Evolutionary conservation across 768 basidiomycete genomes (phyloP).

Genomic region (Stropharia rugosoannulata): DNA sequence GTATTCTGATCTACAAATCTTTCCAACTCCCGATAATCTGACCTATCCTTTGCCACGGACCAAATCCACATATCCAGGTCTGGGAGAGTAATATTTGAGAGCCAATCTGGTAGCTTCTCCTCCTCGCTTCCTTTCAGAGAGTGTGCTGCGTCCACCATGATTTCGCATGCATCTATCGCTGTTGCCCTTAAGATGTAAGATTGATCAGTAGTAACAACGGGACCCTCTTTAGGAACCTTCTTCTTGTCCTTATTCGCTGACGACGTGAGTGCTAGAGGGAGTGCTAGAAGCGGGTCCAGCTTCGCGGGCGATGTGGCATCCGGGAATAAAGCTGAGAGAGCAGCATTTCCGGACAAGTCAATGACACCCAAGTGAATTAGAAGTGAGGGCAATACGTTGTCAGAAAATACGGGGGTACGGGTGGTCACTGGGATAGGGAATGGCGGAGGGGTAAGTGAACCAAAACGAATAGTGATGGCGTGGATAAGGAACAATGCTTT

Average conservation of each 20-base stretch:
- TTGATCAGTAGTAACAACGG: slow-evolving; percentile 56
- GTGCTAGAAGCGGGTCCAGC: slow-evolving; percentile 40
- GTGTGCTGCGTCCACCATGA: slow-evolving; percentile 57
- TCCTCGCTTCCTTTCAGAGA: slow-evolving; percentile 25
- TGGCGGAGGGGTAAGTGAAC: slow-evolving; percentile 45
- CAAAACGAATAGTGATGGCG: slow-evolving; percentile 67
- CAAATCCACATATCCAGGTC: slow-evolving; percentile 80
- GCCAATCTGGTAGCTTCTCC: slow-evolving; percentile 39
- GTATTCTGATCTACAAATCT: slow-evolving; percentile 70
- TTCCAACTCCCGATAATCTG: slow-evolving; percentile 64
- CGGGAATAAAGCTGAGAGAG: slow-evolving; percentile 49
- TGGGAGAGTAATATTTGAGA: slow-evolving; percentile 56
- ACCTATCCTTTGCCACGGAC: slow-evolving; percentile 76
- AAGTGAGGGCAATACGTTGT: slow-evolving; percentile 84
- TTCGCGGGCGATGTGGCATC: slow-evolving; percentile 36
- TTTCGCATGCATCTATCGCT: slow-evolving; percentile 76
- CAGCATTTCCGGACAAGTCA: slow-evolving; percentile 53
- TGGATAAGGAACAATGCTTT: slow-evolving; percentile 85
- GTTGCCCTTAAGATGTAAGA: slow-evolving; percentile 77
- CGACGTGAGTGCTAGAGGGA: slow-evolving; percentile 13
- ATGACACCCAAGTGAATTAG: slow-evolving; percentile 76
- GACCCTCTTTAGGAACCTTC: slow-evolving; percentile 37
- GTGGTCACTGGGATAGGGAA: slow-evolving; percentile 64
- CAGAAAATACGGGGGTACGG: slow-evolving; percentile 67
- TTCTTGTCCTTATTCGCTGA: slow-evolving; percentile 7